Percentiles rank a stretch among this genome's conserved stretches.
Conservation (phyloP, 345 rosid genomes). For the Trapa incisa region DNA sequence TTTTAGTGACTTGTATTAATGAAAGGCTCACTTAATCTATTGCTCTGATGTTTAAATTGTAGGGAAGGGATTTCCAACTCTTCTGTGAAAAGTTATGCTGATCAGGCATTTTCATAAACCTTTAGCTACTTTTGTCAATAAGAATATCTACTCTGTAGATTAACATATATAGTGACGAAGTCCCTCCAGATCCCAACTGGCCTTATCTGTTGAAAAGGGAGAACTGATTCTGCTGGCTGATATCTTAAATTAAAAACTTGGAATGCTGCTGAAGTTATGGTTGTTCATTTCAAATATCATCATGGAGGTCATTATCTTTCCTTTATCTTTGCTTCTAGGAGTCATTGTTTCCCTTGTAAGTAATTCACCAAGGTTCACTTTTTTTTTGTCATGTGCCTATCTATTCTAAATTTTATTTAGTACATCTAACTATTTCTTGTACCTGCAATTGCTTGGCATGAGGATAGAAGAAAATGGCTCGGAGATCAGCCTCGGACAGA, state of each 20-base stretch:
- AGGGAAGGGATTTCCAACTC: background rate
- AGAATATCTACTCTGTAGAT: slow-evolving; percentile 1
- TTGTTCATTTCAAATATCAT: slow-evolving; percentile 18
- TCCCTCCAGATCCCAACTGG: slow-evolving; percentile 8
- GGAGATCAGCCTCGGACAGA: slow-evolving; percentile 43
- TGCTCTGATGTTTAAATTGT: background rate
- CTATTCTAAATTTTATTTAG: background rate
- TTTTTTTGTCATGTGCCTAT: background rate
- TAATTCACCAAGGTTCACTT: background rate
- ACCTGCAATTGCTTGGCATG: slow-evolving; percentile 71
- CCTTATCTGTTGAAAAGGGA: slow-evolving; percentile 6
- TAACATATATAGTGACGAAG: slow-evolving; percentile 7
- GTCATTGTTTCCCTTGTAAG: background rate
- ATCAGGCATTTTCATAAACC: background rate
- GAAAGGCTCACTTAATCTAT: background rate
- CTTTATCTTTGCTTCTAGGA: background rate
- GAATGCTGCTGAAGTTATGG: slow-evolving; percentile 20
- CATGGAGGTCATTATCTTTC: slow-evolving; percentile 19
- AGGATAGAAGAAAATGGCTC: slow-evolving; percentile 61
- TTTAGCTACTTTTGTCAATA: background rate
- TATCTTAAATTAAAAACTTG: slow-evolving; percentile 2
- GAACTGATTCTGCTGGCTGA: slow-evolving; percentile 8
- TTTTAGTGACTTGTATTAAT: background rate
- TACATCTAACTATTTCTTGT: slow-evolving; percentile 7
- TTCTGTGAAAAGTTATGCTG: background rate